Evolutionary conservation across 768 basidiomycete genomes (phyloP).

Genomic region (Leccinellum albellum): DNA sequence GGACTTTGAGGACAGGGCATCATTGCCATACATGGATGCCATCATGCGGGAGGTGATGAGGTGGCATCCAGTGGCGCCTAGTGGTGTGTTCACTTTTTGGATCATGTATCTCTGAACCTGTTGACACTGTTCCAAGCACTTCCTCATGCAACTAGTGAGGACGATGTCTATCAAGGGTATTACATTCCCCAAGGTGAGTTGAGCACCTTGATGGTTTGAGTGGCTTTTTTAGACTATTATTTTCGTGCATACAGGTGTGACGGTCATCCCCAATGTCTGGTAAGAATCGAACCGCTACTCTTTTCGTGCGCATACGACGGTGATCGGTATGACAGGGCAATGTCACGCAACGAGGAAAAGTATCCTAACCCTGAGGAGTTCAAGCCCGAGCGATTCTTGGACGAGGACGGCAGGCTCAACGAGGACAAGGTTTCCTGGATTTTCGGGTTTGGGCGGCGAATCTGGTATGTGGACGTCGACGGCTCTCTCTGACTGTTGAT

Average conservation of each 20-base stretch:
- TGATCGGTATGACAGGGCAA: not conserved
- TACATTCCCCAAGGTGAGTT: not conserved
- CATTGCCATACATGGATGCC: too few species aligned
- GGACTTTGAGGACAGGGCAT: too few species aligned
- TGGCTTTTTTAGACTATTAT: not conserved
- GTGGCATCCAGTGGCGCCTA: too few species aligned
- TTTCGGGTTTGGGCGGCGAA: not conserved
- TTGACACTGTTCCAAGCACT: not conserved
- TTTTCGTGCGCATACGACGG: not conserved
- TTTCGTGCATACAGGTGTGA: not conserved
- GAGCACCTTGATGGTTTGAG: not conserved
- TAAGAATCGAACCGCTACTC: not conserved
- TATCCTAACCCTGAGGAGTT: not conserved
- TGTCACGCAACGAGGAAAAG: not conserved
- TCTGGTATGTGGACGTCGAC: not conserved
- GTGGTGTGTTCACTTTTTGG: too few species aligned
- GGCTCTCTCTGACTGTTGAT: not conserved
- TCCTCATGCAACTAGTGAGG: not conserved
- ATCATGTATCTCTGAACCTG: too few species aligned
- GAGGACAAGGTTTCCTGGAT: not conserved
- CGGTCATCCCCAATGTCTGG: not conserved
- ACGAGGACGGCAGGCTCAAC: not conserved
- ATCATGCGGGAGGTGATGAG: too few species aligned
- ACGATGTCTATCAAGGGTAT: not conserved
- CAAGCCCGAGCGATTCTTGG: not conserved